A percentile compares a stretch with the other conserved stretches of the same genome.
Conservation (phyloP, 495 filamentous ascomycete genomes). For the Neurospora pannonica region DNA sequence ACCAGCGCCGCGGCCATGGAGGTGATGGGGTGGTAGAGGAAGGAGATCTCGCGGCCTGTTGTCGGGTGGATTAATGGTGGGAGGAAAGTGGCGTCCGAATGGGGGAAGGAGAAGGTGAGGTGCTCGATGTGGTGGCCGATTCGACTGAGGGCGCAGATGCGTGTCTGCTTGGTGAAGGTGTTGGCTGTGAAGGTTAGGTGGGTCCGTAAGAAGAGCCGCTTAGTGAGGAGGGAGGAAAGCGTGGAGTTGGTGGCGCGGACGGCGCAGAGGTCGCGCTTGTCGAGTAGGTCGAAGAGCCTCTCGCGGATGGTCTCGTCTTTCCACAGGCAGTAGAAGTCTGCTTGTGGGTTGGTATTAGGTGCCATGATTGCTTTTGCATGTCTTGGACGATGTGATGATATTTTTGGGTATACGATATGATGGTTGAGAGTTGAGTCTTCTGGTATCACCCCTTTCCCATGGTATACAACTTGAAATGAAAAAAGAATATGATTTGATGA, state of each 20-base stretch:
- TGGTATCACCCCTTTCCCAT: not conserved
- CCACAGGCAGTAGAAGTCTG: constrained; percentile 44
- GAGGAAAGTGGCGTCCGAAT: constrained; percentile 61
- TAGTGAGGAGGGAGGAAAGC: constrained; percentile 43
- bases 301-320: constrained; percentile 40
- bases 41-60: constrained; percentile 61
- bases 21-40: constrained; percentile 64
- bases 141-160: constrained; percentile 57
- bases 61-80: constrained; percentile 62
- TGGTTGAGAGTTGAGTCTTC: not conserved
- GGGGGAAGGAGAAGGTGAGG: constrained; percentile 60
- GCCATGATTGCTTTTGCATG: constrained; percentile 39
- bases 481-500: not conserved
- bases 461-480: not conserved
- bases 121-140: constrained; percentile 64
- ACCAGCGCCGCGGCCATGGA: constrained; percentile 35
- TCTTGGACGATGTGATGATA: constrained; percentile 10
- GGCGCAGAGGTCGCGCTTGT: constrained; percentile 41
- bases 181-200: constrained; percentile 57
- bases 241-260: constrained; percentile 40
- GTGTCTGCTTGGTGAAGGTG: constrained; percentile 57
- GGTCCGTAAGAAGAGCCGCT: constrained; percentile 43
- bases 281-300: constrained; percentile 39
- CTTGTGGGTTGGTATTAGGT: constrained; percentile 24
- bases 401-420: not conserved